phyloP scores from a whole-genome alignment of 2,329 filamentous ascomycete species.

The Grosmannia serpens region DNA sequence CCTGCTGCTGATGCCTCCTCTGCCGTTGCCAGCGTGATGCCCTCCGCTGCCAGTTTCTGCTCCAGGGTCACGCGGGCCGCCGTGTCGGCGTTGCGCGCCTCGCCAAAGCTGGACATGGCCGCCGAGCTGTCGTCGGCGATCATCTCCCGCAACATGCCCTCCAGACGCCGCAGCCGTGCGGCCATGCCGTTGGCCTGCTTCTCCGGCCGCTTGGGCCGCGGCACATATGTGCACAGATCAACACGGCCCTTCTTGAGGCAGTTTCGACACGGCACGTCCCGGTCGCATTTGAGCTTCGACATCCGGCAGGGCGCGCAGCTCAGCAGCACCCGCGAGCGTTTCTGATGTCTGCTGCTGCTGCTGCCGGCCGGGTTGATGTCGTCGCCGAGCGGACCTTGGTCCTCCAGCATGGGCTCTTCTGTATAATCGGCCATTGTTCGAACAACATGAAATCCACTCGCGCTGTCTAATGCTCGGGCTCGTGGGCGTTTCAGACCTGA shows the following conservation, averaged over 20 bases:
- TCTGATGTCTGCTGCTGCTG: conserved; percentile 13
- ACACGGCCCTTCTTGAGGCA: conserved; percentile 37
- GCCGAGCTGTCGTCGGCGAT: conserved; percentile 22
- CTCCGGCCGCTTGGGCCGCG: conserved; percentile 27
- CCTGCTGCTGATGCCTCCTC: background rate
- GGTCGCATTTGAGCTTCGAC: conserved; percentile 48
- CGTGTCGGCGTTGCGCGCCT: background rate
- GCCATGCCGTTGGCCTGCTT: conserved; percentile 37
- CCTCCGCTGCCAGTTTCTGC: background rate
- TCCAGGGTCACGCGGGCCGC: background rate
- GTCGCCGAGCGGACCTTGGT: background rate
- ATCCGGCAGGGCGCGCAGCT: conserved; percentile 40
- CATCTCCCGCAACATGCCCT: conserved; percentile 46
- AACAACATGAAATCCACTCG: no score
- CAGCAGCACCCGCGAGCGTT: conserved; percentile 37
- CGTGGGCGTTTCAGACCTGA: no score
- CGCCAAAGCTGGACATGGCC: conserved; percentile 10
- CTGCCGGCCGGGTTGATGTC: background rate
- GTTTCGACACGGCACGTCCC: conserved; percentile 37
- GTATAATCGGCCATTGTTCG: background rate
- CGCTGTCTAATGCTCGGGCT: no score
- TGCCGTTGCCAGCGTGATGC: background rate
- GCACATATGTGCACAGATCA: conserved; percentile 37
- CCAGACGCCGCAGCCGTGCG: conserved; percentile 40
- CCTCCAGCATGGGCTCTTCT: background rate